Base-by-base conservation (phyloP, 1,284 basidiomycete genomes). In the Fomitopsis pinicola region DNA sequence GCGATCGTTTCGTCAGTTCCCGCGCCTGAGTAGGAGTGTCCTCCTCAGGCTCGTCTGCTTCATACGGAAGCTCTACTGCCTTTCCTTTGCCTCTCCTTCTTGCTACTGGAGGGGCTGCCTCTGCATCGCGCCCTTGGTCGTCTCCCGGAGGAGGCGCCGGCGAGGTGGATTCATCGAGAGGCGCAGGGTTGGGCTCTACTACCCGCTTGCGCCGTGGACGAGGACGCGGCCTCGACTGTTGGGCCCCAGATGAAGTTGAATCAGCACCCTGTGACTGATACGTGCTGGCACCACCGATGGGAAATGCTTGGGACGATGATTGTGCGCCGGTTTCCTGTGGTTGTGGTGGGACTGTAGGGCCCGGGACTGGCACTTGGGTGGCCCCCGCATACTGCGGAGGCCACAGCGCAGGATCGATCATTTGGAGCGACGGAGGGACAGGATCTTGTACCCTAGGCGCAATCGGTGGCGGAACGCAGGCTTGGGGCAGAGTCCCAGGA, bases 131-230 rank as follows among this genome's bases (percentile, higher is more conserved):
- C 15, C 36, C 35, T 8, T 45, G 58, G 35, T 26, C 33, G 10
- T 46, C 35, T 6, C 19, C 7, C 7, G 28, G 28, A 10, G 22
- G 33, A 54, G 52, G 35, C 3, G 35, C 36, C 2, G 33, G 26
- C 12, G 50, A 53, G 2, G 50, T 17, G 26, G 50, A n/a, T 9
- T 3, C 30, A 15, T 53, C 50, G 30, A 17, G n/a, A 9, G 52
- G 36, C 15, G 7, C 35, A 19, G 33, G 7, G 17, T 15, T 28
- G 8, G 19, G 1, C 19, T 52, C 28, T 6, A 35, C 33, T 45
- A 52, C 53, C 22, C 52, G 57, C 54, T 63, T 63, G 42, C 53
- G 59, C 42, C 59, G 57, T n/a, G 62, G 56, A 38, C 50, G 36
- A 38, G 62, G 62, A n/a, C 48, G 40, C 6, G 62, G 57, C 56